Evolutionary conservation across 2,329 filamentous ascomycete genomes (phyloP).

Genomic region (Aspergillus proliferans): DNA sequence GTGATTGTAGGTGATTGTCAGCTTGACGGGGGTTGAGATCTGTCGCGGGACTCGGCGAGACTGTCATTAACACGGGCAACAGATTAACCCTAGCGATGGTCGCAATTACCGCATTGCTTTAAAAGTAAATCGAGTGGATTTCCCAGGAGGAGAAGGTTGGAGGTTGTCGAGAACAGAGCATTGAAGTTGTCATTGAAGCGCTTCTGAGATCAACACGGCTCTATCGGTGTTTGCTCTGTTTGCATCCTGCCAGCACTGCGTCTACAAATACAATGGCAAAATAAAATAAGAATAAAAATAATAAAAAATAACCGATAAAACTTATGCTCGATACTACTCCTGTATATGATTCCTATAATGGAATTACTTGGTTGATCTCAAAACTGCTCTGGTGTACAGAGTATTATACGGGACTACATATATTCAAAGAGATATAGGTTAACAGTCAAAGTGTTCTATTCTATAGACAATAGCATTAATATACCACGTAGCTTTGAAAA

Average conservation of each 20-base stretch:
- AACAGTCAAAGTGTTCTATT: too few species aligned
- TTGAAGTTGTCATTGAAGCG: conserved; percentile 1
- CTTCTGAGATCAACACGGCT: conserved; percentile 1
- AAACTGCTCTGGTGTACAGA: too few species aligned
- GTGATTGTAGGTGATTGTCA: neutral
- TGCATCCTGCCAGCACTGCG: conserved; percentile 3
- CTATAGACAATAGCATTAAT: neutral
- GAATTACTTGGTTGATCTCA: too few species aligned
- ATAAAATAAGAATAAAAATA: too few species aligned
- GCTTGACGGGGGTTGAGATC: conserved; percentile 1
- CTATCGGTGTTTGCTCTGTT: conserved; percentile 13
- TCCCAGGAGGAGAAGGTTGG: neutral
- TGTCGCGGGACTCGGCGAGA: conserved; percentile 1
- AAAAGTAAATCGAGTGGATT: neutral
- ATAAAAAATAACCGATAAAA: too few species aligned
- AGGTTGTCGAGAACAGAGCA: neutral
- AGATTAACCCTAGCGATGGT: neutral
- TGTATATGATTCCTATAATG: too few species aligned
- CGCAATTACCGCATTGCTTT: neutral
- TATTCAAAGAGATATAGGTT: too few species aligned
- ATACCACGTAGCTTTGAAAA: neutral
- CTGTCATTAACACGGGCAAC: conserved; percentile 8
- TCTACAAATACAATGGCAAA: too few species aligned
- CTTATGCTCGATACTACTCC: too few species aligned
- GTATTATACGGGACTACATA: too few species aligned